Evolutionary conservation across 1,284 basidiomycete genomes (phyloP).

Genomic region (Stygiomarasmius scandens): DNA sequence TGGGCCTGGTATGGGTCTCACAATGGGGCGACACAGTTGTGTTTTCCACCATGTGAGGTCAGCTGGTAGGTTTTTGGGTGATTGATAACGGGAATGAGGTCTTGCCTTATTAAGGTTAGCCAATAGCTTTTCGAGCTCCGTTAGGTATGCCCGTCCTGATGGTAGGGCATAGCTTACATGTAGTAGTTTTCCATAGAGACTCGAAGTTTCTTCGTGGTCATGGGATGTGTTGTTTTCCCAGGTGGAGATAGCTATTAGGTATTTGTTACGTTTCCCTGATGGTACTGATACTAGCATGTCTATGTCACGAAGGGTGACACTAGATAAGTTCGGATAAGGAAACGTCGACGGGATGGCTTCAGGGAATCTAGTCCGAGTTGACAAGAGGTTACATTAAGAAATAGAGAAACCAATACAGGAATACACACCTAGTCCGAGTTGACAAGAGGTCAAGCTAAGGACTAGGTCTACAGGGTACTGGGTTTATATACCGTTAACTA

Average conservation of each 20-base stretch:
- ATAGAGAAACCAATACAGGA: too few relatives aligned
- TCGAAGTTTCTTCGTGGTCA: slow-evolving; percentile 28
- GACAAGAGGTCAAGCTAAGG: too few relatives aligned
- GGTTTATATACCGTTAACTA: too few relatives aligned
- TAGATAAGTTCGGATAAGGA: too few relatives aligned
- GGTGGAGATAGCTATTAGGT: slow-evolving; percentile 19
- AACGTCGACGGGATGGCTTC: too few relatives aligned
- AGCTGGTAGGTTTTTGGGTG: neutral
- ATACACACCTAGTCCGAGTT: too few relatives aligned
- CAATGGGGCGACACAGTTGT: slow-evolving; percentile 18
- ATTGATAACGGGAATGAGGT: slow-evolving; percentile 29
- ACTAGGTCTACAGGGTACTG: too few relatives aligned
- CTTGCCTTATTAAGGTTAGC: slow-evolving; percentile 12
- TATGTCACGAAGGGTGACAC: too few relatives aligned
- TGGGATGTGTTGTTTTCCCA: slow-evolving; percentile 21
- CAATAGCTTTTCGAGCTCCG: slow-evolving; percentile 30
- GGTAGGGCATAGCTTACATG: slow-evolving; percentile 31
- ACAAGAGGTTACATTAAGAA: too few relatives aligned
- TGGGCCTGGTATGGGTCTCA: slow-evolving; percentile 30
- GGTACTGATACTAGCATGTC: slow-evolving; percentile 25
- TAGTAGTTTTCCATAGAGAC: slow-evolving; percentile 37
- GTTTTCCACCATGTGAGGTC: slow-evolving; percentile 44
- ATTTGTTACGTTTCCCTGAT: slow-evolving; percentile 30
- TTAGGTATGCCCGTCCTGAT: slow-evolving; percentile 35
- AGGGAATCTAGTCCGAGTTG: too few relatives aligned